Percentiles rank a stretch among this genome's conserved stretches.
These are phyloP conservation scores for Pichia insulana DNA, from an alignment of 805 yeast species.

Conservation along the genomic window DNA sequence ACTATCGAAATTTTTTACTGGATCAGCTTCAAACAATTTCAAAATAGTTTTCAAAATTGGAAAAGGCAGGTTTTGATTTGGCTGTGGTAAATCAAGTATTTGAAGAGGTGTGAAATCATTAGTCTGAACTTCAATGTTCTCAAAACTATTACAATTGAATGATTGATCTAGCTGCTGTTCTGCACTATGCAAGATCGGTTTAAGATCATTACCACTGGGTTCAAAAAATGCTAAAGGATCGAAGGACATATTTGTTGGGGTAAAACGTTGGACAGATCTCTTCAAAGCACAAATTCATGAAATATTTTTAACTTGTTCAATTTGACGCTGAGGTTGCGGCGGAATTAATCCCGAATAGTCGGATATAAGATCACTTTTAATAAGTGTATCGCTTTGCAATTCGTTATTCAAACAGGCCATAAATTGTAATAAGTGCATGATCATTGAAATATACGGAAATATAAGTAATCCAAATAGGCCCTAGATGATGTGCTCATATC, in stretches of 20 bases:
- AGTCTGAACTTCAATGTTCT: background rate
- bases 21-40: constrained; percentile 39
- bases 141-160: background rate
- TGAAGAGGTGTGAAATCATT: constrained; percentile 27
- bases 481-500: too few relatives aligned
- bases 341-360: too few relatives aligned
- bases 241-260: constrained; percentile 2
- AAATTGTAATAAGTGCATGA: too few relatives aligned
- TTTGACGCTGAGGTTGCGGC: too few relatives aligned
- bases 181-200: background rate
- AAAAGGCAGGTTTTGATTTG: constrained; percentile 39
- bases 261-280: too few relatives aligned
- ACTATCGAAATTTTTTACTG: constrained; percentile 40
- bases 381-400: too few relatives aligned
- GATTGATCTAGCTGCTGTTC: background rate
- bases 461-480: too few relatives aligned
- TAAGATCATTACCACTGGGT: background rate
- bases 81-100: constrained; percentile 49
- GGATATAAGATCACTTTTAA: too few relatives aligned
- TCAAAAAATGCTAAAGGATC: constrained; percentile 9
- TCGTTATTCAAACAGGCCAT: too few relatives aligned
- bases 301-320: too few relatives aligned
- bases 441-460: too few relatives aligned
- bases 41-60: constrained; percentile 37
- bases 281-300: too few relatives aligned